phyloP scores from a whole-genome alignment of 768 basidiomycete species.

The Pisolithus orientalis region DNA sequence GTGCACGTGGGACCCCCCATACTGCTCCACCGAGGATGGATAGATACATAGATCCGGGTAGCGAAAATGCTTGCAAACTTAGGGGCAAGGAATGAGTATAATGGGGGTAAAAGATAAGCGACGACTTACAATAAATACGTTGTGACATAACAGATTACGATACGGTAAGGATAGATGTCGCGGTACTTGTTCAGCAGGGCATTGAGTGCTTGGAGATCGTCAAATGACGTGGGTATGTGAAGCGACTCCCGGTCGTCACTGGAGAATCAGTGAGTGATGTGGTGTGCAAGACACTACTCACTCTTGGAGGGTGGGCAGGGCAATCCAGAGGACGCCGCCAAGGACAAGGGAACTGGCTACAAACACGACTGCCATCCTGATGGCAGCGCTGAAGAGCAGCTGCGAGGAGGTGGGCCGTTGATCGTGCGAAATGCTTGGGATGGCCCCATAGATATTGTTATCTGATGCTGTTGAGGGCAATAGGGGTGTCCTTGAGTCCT shows the following conservation, averaged over 20 bases:
- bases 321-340: conserved; percentile 72
- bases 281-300: conserved; percentile 30
- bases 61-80: conserved; percentile 92
- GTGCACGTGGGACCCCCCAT: conserved; percentile 82
- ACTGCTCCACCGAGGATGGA: conserved; percentile 95
- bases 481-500: conserved; percentile 33
- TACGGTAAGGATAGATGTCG: conserved; percentile 78
- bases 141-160: conserved; percentile 80
- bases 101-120: conserved; percentile 1
- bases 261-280: conserved; percentile 9
- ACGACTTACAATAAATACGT: conserved; percentile 85
- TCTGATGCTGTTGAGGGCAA: conserved; percentile 35
- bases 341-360: conserved; percentile 61
- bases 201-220: conserved; percentile 81
- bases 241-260: conserved; percentile 73
- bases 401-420: conserved; percentile 37
- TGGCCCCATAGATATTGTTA: conserved; percentile 43
- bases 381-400: conserved; percentile 70
- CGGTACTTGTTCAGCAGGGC: conserved; percentile 86
- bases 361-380: conserved; percentile 83
- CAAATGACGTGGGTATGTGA: conserved; percentile 84
- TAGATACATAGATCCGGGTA: conserved; percentile 97
- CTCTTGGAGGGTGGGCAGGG: conserved; percentile 75
- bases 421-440: conserved; percentile 24
- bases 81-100: conserved; percentile 5